Percentiles rank a stretch among this genome's conserved stretches.
These are phyloP conservation scores for Prunus kanzakura DNA, from an alignment of 306 rosid genomes.

Conservation along the genomic window DNA sequence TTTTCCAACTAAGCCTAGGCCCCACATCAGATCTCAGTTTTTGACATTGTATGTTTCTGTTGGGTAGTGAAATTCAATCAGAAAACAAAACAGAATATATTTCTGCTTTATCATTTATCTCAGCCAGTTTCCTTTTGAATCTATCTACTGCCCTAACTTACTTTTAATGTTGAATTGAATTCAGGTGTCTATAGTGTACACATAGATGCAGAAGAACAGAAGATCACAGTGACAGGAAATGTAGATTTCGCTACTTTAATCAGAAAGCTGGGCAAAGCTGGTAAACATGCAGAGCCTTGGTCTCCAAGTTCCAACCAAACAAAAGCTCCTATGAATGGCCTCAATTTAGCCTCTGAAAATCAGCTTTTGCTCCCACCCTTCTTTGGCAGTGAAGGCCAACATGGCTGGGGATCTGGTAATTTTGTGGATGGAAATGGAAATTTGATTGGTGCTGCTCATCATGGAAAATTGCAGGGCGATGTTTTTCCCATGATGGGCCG, in stretches of 20 bases:
- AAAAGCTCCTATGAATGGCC: neutral
- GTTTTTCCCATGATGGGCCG: neutral
- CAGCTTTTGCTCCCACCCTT: too few species aligned
- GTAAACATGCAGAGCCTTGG: constrained; percentile 57
- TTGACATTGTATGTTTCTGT: neutral
- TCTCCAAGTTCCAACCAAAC: constrained; percentile 25
- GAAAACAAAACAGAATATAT: too few species aligned
- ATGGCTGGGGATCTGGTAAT: too few species aligned
- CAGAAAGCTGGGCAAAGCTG: constrained; percentile 38
- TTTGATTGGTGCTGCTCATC: too few species aligned
- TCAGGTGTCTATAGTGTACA: constrained; percentile 48
- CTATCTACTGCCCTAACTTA: neutral
- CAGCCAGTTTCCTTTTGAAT: too few species aligned
- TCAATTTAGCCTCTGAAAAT: too few species aligned
- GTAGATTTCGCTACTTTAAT: constrained; percentile 46
- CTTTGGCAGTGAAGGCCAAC: too few species aligned
- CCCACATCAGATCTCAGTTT: neutral
- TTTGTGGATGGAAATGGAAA: too few species aligned
- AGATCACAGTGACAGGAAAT: constrained; percentile 38
- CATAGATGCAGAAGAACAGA: constrained; percentile 43
- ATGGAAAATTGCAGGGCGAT: too few species aligned
- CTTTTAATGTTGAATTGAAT: neutral
- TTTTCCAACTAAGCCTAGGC: neutral
- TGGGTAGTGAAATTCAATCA: too few species aligned
- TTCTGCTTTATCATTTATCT: too few species aligned